A percentile compares a stretch with the other conserved stretches of the same genome.
These are phyloP conservation scores for Paecilomyces dactylethromorphus DNA, from an alignment of 2,329 filamentous ascomycete genomes.

Conservation along the genomic window DNA sequence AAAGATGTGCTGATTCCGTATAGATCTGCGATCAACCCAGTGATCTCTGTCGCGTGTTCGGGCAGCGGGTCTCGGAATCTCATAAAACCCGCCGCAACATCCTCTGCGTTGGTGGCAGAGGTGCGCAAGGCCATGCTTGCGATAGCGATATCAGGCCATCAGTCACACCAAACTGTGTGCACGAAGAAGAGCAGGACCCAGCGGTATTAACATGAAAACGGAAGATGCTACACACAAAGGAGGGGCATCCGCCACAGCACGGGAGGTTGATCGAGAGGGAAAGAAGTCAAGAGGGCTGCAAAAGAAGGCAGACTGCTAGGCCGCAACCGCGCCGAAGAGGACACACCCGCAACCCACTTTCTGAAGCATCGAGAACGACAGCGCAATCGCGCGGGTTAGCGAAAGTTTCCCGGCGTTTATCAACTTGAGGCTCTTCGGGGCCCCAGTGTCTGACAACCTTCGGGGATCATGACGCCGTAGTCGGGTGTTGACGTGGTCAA, in stretches of 20 bases:
- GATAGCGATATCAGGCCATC: constrained; percentile 16
- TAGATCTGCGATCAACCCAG: constrained; percentile 47
- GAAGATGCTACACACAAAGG: neutral
- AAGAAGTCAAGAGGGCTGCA: neutral
- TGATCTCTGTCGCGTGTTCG: constrained; percentile 47
- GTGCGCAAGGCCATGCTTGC: constrained; percentile 34
- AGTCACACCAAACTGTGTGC: neutral
- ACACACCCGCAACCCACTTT: neutral
- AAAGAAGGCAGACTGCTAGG: neutral
- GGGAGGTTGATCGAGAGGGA: neutral
- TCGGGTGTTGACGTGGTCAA: constrained; percentile 23
- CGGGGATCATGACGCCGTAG: constrained; percentile 2
- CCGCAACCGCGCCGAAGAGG: neutral
- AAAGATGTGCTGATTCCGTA: constrained; percentile 49
- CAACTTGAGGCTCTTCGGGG: neutral
- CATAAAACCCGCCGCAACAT: constrained; percentile 46
- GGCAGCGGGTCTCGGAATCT: constrained; percentile 46
- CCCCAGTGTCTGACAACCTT: neutral
- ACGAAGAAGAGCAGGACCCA: neutral
- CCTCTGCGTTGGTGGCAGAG: constrained; percentile 45
- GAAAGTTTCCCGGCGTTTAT: neutral
- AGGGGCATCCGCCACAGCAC: neutral
- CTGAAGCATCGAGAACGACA: neutral
- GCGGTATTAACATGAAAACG: neutral
- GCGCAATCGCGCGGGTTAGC: neutral